phyloP scores from a whole-genome alignment of 2,329 filamentous ascomycete genomes.

The Thelonectria rubi region DNA sequence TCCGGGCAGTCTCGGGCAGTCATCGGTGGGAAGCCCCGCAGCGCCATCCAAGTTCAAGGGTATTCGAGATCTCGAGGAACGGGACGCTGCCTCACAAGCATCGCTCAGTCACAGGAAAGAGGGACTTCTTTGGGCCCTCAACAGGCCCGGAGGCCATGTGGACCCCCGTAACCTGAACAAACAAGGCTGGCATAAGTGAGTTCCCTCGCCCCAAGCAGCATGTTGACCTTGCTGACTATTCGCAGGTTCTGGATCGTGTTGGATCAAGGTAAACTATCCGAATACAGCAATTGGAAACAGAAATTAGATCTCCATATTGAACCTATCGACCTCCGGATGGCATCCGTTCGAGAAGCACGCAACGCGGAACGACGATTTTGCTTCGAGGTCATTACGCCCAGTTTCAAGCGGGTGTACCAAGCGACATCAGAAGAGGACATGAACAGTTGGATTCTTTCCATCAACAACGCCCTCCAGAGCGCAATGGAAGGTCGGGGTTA shows the following conservation, averaged over 20 bases:
- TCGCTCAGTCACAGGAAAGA: constrained; percentile 80
- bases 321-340: constrained; percentile 95
- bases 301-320: constrained; percentile 97
- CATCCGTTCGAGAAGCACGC: constrained; percentile 93
- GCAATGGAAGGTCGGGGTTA: constrained; percentile 85
- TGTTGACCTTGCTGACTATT: constrained; percentile 27
- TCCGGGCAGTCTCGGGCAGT: constrained; percentile 61
- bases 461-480: constrained; percentile 97
- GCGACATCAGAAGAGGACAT: constrained; percentile 98
- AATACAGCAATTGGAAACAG: constrained; percentile 99
- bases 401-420: constrained; percentile 95
- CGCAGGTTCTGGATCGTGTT: constrained; percentile 97
- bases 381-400: constrained; percentile 97
- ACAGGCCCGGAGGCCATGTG: constrained; percentile 90
- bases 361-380: constrained; percentile 96
- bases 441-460: constrained; percentile 93
- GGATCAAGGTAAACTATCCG: constrained; percentile 94
- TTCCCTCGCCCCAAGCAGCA: constrained; percentile 33
- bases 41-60: constrained; percentile 80
- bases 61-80: constrained; percentile 90
- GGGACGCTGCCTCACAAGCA: constrained; percentile 63
- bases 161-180: constrained; percentile 96
- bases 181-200: constrained; percentile 98
- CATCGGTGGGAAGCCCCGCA: constrained; percentile 59
- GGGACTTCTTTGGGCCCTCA: constrained; percentile 93